These are phyloP conservation scores for Andalucia godoyi DNA, from an alignment of 78 protist genomes.

Conservation along the genomic window DNA sequence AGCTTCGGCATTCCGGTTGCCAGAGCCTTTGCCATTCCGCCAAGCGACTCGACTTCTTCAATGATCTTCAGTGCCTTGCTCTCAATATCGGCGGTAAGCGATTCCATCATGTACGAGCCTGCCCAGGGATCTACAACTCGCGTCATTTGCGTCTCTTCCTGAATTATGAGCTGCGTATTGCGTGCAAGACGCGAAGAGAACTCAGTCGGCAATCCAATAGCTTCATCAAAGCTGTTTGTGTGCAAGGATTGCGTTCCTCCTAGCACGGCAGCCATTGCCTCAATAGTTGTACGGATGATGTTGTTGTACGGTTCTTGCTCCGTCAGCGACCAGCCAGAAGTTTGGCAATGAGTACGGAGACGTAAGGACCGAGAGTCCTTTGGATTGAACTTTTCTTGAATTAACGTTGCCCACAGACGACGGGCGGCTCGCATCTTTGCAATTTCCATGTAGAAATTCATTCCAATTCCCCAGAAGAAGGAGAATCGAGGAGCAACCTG, in stretches of 20 bases:
- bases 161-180: constrained; percentile 88
- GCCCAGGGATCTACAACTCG: constrained; percentile 87
- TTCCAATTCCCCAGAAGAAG: constrained; percentile 94
- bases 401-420: constrained; percentile 76
- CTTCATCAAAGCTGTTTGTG: constrained; percentile 84
- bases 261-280: constrained; percentile 94
- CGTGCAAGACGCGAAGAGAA: constrained; percentile 87
- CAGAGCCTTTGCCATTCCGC: constrained; percentile 39
- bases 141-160: constrained; percentile 80
- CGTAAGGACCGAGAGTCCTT: constrained; percentile 63
- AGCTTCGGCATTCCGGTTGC: constrained; percentile 84
- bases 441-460: constrained; percentile 91
- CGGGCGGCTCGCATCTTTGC: constrained; percentile 97
- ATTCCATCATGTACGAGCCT: constrained; percentile 88
- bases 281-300: constrained; percentile 93
- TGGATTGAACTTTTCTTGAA: constrained; percentile 75
- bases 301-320: constrained; percentile 92
- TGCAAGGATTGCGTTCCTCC: constrained; percentile 96
- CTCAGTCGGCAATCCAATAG: constrained; percentile 92
- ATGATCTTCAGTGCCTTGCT: constrained; percentile 19
- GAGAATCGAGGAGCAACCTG: constrained; percentile 90
- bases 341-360: constrained; percentile 90
- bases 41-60: constrained; percentile 30
- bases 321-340: constrained; percentile 89
- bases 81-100: constrained; percentile 70